Conservation (phyloP, 179 eudicot species). For the Corrigiola litoralis region DNA sequence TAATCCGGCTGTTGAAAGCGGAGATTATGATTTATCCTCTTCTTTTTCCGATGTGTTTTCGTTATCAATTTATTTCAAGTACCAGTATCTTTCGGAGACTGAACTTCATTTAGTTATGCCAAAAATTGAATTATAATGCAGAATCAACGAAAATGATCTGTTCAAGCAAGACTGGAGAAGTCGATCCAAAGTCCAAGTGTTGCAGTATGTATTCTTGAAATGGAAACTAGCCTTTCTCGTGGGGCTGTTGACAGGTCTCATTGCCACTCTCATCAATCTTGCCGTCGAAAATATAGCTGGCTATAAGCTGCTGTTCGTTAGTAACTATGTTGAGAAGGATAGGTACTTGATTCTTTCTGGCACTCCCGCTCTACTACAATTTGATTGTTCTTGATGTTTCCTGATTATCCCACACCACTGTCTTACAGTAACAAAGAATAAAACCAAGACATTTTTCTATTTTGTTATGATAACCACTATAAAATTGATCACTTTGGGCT, state of each 20-base stretch:
- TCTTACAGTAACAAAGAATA: no score
- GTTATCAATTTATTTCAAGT: no score
- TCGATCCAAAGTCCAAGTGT: conserved; percentile 68
- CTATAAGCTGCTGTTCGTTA: conserved; percentile 67
- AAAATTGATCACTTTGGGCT: no score
- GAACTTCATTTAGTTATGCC: neutral
- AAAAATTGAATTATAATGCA: conserved; percentile 25
- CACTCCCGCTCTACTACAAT: no score
- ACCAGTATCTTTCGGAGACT: neutral
- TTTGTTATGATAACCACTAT: no score
- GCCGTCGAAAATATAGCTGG: conserved; percentile 91
- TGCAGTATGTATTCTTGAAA: conserved; percentile 74
- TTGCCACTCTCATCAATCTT: conserved; percentile 76
- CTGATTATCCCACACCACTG: no score
- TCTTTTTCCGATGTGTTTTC: neutral
- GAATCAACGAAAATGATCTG: conserved; percentile 91
- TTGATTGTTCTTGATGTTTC: no score
- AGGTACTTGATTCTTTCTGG: conserved; percentile 36
- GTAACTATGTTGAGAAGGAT: conserved; percentile 43
- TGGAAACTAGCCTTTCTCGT: conserved; percentile 80
- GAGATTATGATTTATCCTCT: neutral
- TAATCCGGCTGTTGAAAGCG: no score
- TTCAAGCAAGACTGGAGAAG: conserved; percentile 97
- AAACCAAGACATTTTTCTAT: no score
- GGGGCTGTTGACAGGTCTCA: conserved; percentile 75